Evolutionary conservation across 306 rosid species (phyloP).

Genomic region (Prinsepia uniflora): DNA sequence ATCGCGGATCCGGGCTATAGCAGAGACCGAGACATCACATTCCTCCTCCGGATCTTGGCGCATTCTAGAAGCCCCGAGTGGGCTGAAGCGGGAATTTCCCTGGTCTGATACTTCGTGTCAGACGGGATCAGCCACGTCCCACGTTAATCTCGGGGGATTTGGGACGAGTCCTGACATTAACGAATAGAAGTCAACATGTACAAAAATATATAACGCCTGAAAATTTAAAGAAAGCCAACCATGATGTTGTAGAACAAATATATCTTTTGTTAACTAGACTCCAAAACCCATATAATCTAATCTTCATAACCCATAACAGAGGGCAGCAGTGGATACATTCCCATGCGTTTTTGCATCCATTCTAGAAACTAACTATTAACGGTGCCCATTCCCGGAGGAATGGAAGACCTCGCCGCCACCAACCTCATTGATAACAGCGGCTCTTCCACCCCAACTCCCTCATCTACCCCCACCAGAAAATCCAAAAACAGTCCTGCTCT

Average conservation of each 20-base stretch:
- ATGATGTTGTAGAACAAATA: neutral
- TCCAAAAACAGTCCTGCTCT: slow-evolving; percentile 37
- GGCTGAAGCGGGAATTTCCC: no score
- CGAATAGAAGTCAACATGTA: neutral
- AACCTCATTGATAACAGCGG: slow-evolving; percentile 2
- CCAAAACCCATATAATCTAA: neutral
- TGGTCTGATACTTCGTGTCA: no score
- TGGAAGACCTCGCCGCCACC: slow-evolving; percentile 12
- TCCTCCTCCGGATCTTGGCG: no score
- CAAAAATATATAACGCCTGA: neutral
- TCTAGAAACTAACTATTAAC: neutral
- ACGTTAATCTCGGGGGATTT: no score
- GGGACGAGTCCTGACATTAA: no score
- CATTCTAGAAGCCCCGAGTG: no score
- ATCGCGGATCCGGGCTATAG: no score
- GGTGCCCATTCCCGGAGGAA: slow-evolving; percentile 7
- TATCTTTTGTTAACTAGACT: neutral
- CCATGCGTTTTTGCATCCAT: neutral
- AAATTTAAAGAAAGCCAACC: neutral
- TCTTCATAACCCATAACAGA: neutral
- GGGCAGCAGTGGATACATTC: neutral
- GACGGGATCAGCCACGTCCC: no score
- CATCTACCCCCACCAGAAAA: slow-evolving; percentile 21
- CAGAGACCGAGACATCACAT: no score
- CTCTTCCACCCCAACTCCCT: neutral